phyloP scores from a whole-genome alignment of 83 land plant species.

The Picea abies region DNA sequence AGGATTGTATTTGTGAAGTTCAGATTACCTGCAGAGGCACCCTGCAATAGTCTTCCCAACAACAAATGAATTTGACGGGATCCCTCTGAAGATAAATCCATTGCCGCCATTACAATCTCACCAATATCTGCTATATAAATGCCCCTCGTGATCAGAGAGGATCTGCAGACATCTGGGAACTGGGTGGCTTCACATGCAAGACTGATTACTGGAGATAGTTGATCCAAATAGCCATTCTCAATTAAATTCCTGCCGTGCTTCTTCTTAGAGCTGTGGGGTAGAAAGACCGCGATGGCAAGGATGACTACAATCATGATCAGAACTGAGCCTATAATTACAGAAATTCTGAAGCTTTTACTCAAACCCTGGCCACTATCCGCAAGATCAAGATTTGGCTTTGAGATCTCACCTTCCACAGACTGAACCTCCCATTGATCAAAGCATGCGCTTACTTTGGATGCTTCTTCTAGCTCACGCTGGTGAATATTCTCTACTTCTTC shows the following conservation, averaged over 20 bases:
- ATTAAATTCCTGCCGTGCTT: neutral
- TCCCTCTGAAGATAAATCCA: too few species aligned
- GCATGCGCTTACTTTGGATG: neutral
- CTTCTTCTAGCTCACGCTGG: neutral
- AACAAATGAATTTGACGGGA: too few species aligned
- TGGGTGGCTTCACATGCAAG: neutral
- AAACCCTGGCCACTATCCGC: neutral
- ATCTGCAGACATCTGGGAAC: too few species aligned
- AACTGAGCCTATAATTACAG: neutral
- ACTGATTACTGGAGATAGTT: too few species aligned
- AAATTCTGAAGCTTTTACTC: slow-evolving; percentile 9
- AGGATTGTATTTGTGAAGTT: too few species aligned
- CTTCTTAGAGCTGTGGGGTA: neutral
- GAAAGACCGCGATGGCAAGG: neutral
- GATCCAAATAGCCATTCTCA: neutral
- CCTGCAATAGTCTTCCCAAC: too few species aligned
- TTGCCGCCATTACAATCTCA: too few species aligned
- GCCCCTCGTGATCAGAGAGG: too few species aligned
- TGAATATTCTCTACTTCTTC: too few species aligned
- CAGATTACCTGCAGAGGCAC: too few species aligned
- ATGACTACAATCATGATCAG: neutral
- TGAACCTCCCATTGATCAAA: slow-evolving; percentile 11
- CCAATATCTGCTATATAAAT: too few species aligned
- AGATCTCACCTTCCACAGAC: neutral
- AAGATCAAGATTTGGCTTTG: neutral